These are phyloP conservation scores for Exutisphaerella laricina DNA, from an alignment of 2,329 filamentous ascomycete genomes.

Conservation along the genomic window DNA sequence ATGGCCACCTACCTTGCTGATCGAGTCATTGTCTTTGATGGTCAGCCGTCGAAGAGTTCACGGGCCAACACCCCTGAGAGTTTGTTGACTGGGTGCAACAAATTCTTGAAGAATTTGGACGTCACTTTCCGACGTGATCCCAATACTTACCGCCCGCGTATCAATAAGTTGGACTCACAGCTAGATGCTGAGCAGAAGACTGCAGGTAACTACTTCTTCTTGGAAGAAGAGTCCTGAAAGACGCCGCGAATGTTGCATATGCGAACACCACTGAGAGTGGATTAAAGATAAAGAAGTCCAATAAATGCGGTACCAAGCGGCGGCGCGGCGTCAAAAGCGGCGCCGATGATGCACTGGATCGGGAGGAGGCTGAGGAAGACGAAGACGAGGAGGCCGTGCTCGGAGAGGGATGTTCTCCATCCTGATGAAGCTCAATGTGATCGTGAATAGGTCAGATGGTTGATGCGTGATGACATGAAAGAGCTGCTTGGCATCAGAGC, in stretches of 20 bases:
- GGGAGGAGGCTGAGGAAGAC: conserved; percentile 60
- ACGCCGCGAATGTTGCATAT: conserved; percentile 39
- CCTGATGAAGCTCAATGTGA: conserved; percentile 5
- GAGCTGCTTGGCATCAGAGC: background rate
- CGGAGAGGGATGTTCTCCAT: background rate
- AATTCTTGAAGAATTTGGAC: conserved; percentile 91
- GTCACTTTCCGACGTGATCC: conserved; percentile 98
- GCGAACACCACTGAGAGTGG: conserved; percentile 9
- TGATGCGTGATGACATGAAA: conserved; percentile 2
- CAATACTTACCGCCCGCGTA: conserved; percentile 90
- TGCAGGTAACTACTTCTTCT: conserved; percentile 94
- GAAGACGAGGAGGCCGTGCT: conserved; percentile 43
- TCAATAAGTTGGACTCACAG: conserved; percentile 96
- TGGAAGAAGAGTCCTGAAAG: conserved; percentile 78
- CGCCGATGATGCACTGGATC: conserved; percentile 51
- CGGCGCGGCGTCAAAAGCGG: conserved; percentile 30
- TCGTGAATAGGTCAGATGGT: conserved; percentile 3
- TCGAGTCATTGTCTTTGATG: conserved; percentile 97
- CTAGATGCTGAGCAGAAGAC: conserved; percentile 97
- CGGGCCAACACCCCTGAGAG: conserved; percentile 88
- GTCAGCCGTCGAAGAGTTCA: conserved; percentile 79
- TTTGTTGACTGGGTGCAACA: conserved; percentile 91
- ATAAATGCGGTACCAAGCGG: conserved; percentile 27
- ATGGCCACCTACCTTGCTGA: conserved; percentile 83
- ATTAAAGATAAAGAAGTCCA: conserved; percentile 9